Evolutionary conservation across 2,329 filamentous ascomycete species (phyloP), one percentile per base, ranked within the genome.

Genomic region (Bipolaris cookei): DNA sequence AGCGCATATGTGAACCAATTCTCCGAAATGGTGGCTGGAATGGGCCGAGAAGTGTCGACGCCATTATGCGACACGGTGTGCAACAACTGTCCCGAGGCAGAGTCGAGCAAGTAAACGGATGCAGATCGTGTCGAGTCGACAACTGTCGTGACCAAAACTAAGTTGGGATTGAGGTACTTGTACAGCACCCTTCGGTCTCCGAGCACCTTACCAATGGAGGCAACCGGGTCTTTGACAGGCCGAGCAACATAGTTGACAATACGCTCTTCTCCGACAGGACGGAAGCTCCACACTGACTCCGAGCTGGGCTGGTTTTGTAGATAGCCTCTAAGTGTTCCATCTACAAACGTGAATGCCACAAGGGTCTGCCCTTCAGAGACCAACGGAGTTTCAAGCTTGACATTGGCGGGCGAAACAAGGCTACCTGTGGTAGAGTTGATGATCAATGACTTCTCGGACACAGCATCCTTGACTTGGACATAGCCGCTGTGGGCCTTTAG

Each of bases 1-100:
- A 93, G 90, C 6, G 91, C 90, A 80, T 96, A 98, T 6, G 88
- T 84, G 71, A 96, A 93, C 92, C 94, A 98, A 78, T 99, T 98
- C 81, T 99, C 95, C 0, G 92, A 90, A 50, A 97, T 82, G 23
- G 87, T 85, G 39, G 92, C 92, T 20, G 90, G 82, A 58, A 97
- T 89, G 0, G 88, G 84, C 71, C 92, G 89, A 45, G 78, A 81
- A 1, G 85, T 82, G 71, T 98, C 93, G 32, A 97, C 87, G 3
- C 89, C 89, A 5, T 83, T 77, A 71, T 97, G 88, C 0, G 82
- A 85, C 43, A 86, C 83, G 1, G 90, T 87, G 63, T 91, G 83
- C 2, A 99, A 82, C 18, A 97, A 78, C 59, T 90, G 85, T 23
- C 95, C 95, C 10, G 93, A 96, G 6, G 96, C 84, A 2, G 90